Evolutionary conservation across 805 yeast genomes (phyloP).

Genomic region (Spathaspora passalidarum): DNA sequence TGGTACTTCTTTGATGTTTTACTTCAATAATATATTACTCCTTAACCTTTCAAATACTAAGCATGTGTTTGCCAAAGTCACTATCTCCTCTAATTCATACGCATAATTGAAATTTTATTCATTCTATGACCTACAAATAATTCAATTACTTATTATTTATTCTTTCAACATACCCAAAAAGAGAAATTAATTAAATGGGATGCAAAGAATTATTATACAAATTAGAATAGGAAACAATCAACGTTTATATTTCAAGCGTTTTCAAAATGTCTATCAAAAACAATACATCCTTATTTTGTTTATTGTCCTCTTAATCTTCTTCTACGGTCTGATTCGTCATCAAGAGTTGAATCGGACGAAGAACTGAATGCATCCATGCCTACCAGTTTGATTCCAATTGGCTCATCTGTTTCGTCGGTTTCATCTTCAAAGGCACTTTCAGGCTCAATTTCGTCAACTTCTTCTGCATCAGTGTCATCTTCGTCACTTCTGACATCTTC

Average conservation of each 20-base stretch:
- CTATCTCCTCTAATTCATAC: too few relatives aligned
- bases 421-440: conserved; percentile 10
- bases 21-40: too few relatives aligned
- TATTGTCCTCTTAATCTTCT: neutral
- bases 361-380: conserved; percentile 2
- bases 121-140: too few relatives aligned
- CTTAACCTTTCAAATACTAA: too few relatives aligned
- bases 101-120: too few relatives aligned
- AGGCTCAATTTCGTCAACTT: conserved; percentile 14
- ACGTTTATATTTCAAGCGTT: neutral
- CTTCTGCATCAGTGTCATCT: conserved; percentile 50
- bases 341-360: conserved; percentile 7
- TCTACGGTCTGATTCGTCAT: conserved; percentile 4
- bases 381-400: conserved; percentile 3
- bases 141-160: neutral
- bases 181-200: neutral
- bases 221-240: neutral
- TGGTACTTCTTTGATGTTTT: too few relatives aligned
- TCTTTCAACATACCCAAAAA: neutral
- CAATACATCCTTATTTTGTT: neutral
- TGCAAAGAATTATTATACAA: neutral
- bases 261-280: neutral
- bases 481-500: conserved; percentile 86
- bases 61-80: too few relatives aligned
- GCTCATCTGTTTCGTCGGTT: conserved; percentile 11